Conservation (phyloP, 148 eudicot genomes). For the Diospyros kaki region DNA sequence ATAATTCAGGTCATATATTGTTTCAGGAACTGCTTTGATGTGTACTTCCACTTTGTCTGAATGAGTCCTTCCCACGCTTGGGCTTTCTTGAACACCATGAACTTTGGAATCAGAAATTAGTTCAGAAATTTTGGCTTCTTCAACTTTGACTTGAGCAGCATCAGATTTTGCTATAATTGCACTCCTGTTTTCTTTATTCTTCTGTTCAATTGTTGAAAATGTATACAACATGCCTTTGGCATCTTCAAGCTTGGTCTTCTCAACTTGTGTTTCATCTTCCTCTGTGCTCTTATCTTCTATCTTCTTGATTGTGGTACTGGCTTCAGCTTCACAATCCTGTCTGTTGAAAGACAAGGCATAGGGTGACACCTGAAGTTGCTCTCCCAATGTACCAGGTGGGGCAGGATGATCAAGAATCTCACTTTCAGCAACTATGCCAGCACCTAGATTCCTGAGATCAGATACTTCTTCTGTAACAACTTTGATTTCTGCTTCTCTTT, state of each 20-base stretch:
- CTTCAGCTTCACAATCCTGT: neutral
- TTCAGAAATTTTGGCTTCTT: constrained; percentile 18
- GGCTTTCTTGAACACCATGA: constrained; percentile 10
- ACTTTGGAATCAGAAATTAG: neutral
- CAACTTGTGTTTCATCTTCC: constrained; percentile 2
- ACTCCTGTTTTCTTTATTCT: neutral
- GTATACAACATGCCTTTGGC: neutral
- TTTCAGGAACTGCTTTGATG: constrained; percentile 7
- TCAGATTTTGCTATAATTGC: neutral
- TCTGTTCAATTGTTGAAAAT: neutral
- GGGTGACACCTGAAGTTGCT: constrained; percentile 6
- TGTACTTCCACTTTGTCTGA: constrained; percentile 12
- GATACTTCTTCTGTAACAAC: neutral
- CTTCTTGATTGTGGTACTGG: neutral
- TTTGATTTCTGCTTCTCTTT: constrained; percentile 1
- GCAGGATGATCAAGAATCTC: constrained; percentile 4
- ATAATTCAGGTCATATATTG: neutral
- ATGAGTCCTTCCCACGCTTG: neutral
- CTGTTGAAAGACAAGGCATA: neutral
- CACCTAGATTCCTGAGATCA: neutral
- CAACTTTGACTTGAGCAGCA: constrained; percentile 7
- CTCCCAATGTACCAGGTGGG: neutral
- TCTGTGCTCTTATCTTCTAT: neutral
- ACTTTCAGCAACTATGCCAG: neutral
- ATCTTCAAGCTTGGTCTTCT: neutral